Conservation (phyloP, 2,329 filamentous ascomycete genomes). For the Ceratocystis variospora region DNA sequence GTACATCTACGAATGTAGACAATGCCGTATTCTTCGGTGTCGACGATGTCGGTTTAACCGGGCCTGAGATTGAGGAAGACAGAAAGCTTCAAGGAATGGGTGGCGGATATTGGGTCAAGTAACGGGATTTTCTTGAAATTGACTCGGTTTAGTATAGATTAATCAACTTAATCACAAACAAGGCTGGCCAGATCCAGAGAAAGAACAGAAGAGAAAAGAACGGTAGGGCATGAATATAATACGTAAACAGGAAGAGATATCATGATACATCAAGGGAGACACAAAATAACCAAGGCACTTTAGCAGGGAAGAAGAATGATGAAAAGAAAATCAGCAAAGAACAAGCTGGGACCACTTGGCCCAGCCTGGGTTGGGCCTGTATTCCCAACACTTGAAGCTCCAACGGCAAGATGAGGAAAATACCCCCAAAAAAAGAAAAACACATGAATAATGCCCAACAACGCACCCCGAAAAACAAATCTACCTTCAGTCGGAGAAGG, state of each 20-base stretch:
- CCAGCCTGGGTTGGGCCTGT: constrained; percentile 6
- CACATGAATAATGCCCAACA: too few species aligned
- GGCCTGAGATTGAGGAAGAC: neutral
- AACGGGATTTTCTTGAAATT: neutral
- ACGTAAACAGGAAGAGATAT: neutral
- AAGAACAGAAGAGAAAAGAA: neutral
- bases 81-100: neutral
- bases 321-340: neutral
- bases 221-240: neutral
- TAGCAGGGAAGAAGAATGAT: neutral
- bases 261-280: neutral
- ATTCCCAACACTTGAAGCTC: constrained; percentile 1
- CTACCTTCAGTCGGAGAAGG: neutral
- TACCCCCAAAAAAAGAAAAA: neutral
- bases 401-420: neutral
- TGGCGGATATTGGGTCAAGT: neutral
- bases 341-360: neutral
- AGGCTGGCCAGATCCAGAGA: neutral
- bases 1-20: constrained; percentile 35
- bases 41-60: constrained; percentile 33
- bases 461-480: too few species aligned
- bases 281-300: too few species aligned
- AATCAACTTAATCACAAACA: neutral
- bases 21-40: constrained; percentile 35
- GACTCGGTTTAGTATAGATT: neutral